Evolutionary conservation across 345 rosid genomes (phyloP), one percentile per base, ranked within the genome.

Genomic region (Lepidium aucheri): DNA sequence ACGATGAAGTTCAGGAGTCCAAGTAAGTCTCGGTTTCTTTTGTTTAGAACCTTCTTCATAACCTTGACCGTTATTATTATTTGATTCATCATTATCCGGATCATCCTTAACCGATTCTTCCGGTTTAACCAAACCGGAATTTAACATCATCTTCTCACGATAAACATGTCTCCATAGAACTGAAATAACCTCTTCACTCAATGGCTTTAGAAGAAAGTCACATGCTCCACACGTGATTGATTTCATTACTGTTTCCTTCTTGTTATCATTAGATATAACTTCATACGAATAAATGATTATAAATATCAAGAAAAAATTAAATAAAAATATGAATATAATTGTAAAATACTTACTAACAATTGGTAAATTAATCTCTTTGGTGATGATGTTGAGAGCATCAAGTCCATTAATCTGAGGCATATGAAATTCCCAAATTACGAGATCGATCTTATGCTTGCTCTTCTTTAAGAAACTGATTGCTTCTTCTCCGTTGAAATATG

Each of bases 341-440:
- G 6, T 28, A 13, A 13, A 28, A 28, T 72, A 58, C 70, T 64
- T 68, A 68, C 73, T 57, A 30, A 49, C 65, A 20, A 72, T 45
- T 3, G 76, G 76, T 13, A 72, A 58, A 56, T 72, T 40, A 53
- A 57, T 64, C 6, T 40, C 39, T 56, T 47, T 57, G 33, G 11
- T 9, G 34, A 64, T 49, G 60, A 16, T 30, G 5, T 38, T 56
- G 45, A 72, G 70, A 57, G 76, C 76, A 11, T 64, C 24, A 12
- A 49, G 30, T 40, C 30, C 76, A 65, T 56, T 50, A 34, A 63
- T 56, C 12, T 45, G 36, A 3, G 50, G 58, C 44, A 63, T 36
- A 47, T 72, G 52, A 42, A 47, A 57, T 57, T 72, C 76, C 76
- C 70, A 72, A 46, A 72, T 16, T 35, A 72, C 70, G 11, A 72